These are phyloP conservation scores for Aspergillus heteromorphus DNA, from an alignment of 495 filamentous ascomycete genomes.

Conservation along the genomic window DNA sequence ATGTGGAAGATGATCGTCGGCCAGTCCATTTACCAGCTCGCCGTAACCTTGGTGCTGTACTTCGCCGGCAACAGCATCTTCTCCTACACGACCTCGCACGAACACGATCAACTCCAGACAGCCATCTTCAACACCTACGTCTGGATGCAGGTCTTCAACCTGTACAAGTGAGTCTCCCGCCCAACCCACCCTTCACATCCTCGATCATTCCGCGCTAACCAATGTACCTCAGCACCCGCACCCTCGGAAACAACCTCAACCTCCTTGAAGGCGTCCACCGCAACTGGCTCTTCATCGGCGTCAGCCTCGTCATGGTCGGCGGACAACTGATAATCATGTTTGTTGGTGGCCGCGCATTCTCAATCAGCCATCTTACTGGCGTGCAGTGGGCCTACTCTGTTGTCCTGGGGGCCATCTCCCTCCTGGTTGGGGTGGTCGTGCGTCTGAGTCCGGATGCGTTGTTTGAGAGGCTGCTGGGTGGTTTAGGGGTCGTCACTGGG, in stretches of 20 bases:
- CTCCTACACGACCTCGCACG: slow-evolving; percentile 34
- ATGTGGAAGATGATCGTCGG: slow-evolving; percentile 92
- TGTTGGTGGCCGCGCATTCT: slow-evolving; percentile 60
- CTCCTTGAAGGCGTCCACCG: slow-evolving; percentile 64
- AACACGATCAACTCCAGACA: slow-evolving; percentile 41
- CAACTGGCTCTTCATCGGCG: slow-evolving; percentile 67
- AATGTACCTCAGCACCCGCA: slow-evolving; percentile 49
- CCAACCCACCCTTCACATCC: too few species aligned
- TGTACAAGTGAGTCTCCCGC: slow-evolving; percentile 51
- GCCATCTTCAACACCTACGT: slow-evolving; percentile 82
- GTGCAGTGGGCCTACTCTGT: slow-evolving; percentile 53
- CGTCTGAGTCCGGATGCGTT: not conserved
- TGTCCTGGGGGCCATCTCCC: not conserved
- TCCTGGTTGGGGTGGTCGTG: not conserved
- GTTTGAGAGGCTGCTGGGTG: not conserved
- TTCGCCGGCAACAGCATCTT: slow-evolving; percentile 52
- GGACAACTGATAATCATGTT: slow-evolving; percentile 69
- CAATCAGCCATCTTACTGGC: slow-evolving; percentile 53
- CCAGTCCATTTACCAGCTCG: slow-evolving; percentile 68
- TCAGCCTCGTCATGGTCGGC: slow-evolving; percentile 64
- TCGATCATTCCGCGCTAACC: too few species aligned
- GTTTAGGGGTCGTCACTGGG: not conserved
- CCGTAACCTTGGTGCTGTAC: slow-evolving; percentile 63
- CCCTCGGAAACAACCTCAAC: slow-evolving; percentile 73
- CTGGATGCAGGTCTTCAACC: slow-evolving; percentile 88